Conservation (phyloP, 441 rosid species). For the Rhodomyrtus psidioides region DNA sequence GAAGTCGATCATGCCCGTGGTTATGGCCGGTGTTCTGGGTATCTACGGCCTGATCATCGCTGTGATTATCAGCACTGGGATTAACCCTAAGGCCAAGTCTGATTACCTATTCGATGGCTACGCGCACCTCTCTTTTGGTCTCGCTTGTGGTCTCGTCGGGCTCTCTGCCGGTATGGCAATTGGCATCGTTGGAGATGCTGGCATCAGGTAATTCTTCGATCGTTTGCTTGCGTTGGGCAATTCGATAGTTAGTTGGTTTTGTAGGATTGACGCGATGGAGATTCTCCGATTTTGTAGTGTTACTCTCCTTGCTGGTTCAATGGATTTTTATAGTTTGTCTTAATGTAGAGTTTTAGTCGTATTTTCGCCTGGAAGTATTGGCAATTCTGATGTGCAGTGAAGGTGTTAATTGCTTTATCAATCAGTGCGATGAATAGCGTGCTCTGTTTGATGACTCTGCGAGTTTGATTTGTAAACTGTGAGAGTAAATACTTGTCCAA, state of each 20-base stretch:
- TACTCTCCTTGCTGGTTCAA: background rate
- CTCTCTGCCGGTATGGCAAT: constrained; percentile 9
- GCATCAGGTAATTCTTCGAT: background rate
- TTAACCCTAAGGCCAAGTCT: constrained; percentile 7
- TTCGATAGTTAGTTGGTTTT: background rate
- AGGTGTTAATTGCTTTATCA: too few species aligned
- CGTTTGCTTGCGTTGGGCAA: background rate
- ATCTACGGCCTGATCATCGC: constrained; percentile 8
- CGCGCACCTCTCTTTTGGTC: constrained; percentile 6
- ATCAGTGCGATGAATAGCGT: too few species aligned
- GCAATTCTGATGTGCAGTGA: too few species aligned
- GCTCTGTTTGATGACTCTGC: too few species aligned
- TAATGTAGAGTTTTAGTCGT: too few species aligned
- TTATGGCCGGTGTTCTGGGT: constrained; percentile 7
- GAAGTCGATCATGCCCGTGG: too few species aligned
- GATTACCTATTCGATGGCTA: constrained; percentile 4
- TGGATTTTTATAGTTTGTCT: background rate
- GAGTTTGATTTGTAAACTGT: too few species aligned
- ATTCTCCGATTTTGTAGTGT: background rate
- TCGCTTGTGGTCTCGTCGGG: constrained; percentile 7
- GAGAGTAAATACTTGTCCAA: too few species aligned
- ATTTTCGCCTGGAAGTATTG: too few species aligned
- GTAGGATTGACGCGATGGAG: background rate
- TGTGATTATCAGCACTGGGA: constrained; percentile 9
- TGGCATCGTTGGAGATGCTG: constrained; percentile 5